A percentile compares a stretch with the other conserved stretches of the same genome.
phyloP scores from a whole-genome alignment of 306 rosid species.

The Cicer yamashitae region DNA sequence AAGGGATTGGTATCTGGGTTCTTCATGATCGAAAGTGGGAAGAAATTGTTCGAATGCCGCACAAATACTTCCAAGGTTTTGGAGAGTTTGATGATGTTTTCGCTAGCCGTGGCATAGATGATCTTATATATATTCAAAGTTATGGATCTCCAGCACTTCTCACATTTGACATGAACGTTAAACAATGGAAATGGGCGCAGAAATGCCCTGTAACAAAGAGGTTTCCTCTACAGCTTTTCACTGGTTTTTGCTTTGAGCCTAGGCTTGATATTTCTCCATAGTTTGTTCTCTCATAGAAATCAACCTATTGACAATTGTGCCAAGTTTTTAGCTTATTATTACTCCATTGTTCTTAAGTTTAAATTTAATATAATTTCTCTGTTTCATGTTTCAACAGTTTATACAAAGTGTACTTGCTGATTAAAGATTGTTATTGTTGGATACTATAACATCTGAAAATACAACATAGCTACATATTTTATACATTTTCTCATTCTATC shows the following conservation, averaged over 20 bases:
- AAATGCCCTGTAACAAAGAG: conserved; percentile 87
- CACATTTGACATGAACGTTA: conserved; percentile 67
- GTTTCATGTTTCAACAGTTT: conserved; percentile 46
- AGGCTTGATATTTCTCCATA: conserved; percentile 86
- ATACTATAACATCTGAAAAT: conserved; percentile 60
- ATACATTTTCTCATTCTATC: conserved; percentile 7
- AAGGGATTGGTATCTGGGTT: conserved; percentile 96
- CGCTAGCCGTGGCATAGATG: conserved; percentile 86
- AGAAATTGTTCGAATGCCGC: conserved; percentile 87
- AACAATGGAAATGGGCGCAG: conserved; percentile 93
- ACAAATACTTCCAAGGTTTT: conserved; percentile 91
- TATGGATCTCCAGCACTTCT: conserved; percentile 94
- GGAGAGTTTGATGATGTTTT: conserved; percentile 97
- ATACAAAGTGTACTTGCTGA: conserved; percentile 68
- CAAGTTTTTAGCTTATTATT: conserved; percentile 37
- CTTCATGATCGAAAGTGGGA: conserved; percentile 77
- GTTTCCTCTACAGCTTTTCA: conserved; percentile 91
- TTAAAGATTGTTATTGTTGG: conserved; percentile 61
- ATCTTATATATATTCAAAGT: conserved; percentile 84
- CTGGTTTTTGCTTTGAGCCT: conserved; percentile 96
- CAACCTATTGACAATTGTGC: conserved; percentile 37
- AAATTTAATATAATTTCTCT: conserved; percentile 41
- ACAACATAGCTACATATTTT: conserved; percentile 38
- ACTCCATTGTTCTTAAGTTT: conserved; percentile 44
- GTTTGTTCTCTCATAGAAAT: conserved; percentile 41